Evolutionary conservation across 495 filamentous ascomycete genomes (phyloP), one percentile per base, ranked within the genome.

Genomic region (Penicillium cataractarum): DNA sequence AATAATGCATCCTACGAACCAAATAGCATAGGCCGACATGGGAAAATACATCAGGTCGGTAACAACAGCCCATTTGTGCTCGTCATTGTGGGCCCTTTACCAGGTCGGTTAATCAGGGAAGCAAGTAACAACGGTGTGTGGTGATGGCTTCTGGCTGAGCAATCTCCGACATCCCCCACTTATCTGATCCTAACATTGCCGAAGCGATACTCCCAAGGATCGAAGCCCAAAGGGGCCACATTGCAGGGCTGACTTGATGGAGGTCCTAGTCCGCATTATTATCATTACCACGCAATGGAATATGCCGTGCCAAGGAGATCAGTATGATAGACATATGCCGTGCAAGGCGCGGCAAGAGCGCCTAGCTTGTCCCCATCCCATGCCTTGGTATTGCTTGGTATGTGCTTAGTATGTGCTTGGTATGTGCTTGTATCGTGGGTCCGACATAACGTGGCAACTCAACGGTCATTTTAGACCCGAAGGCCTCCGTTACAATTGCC

Each of bases 341-440:
- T 15, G 26, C 24, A 26, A 29, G 46, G 13, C 24, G 46, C 24
- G 46, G 46, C 24, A 50, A 50, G 24, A 50, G 46, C 46, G 46
- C 42, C 7, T 46, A 9, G 0, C 21, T 46, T 46, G 12, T 46
- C 24, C 46, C 24, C 2, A 10, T 50, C 13, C 46, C 24, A 17
- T 50, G 24, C 46, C 46, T 50, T 29, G 46, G 46, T 50, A 50
- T 50, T 50, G 46, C 46, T 50, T 50, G 46, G 46, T 50, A 50
- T 27, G 46, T 50, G 46, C 46, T 50, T 50, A n/a, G n/a, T n/a
- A n/a, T n/a, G n/a, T 50, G 46, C 46, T 50, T 50, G 46, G 46
- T 50, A 50, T 27, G 46, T 50, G 46, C 46, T 50, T 50, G 24
- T 29, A n/a, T 12, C 24, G 24, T 27, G 24, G 46, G 21, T 27